Conservation (phyloP, 345 rosid species). For the Arabis alpina region DNA sequence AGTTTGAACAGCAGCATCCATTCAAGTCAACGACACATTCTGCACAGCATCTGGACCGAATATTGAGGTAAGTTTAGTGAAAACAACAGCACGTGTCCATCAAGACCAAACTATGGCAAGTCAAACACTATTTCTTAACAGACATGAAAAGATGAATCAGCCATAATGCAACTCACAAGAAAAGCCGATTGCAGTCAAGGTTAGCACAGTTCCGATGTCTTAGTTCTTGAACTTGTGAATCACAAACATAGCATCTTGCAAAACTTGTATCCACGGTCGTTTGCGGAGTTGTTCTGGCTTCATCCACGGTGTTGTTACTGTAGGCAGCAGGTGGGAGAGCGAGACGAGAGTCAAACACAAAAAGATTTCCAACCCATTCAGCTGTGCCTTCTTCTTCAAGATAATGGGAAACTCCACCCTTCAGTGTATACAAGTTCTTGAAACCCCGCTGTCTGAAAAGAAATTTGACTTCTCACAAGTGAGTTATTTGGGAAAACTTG, state of each 20-base stretch:
- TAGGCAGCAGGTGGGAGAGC: constrained; percentile 79
- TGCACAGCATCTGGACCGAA: constrained; percentile 65
- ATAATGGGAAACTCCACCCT: constrained; percentile 90
- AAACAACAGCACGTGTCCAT: constrained; percentile 1
- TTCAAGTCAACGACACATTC: constrained; percentile 57
- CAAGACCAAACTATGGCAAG: not conserved
- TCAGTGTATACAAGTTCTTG: constrained; percentile 73
- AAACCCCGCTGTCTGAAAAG: constrained; percentile 75
- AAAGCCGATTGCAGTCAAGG: constrained; percentile 86
- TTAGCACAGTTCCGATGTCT: constrained; percentile 96
- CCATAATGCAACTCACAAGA: constrained; percentile 62
- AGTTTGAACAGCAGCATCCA: constrained; percentile 78
- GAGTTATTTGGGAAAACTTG: constrained; percentile 28
- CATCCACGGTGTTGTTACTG: constrained; percentile 44
- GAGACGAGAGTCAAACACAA: constrained; percentile 89
- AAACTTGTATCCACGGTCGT: constrained; percentile 49
- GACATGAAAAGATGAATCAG: not conserved
- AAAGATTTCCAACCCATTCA: constrained; percentile 86
- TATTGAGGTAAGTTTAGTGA: constrained; percentile 8
- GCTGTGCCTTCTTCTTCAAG: constrained; percentile 71
- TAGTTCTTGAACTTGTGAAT: constrained; percentile 61
- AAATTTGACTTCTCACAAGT: constrained; percentile 35
- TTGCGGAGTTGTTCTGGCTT: constrained; percentile 36
- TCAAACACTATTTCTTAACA: constrained; percentile 4
- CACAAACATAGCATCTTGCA: constrained; percentile 73